Base-by-base conservation (phyloP, 495 filamentous ascomycete species). In the Talaromyces nanjingensis region DNA sequence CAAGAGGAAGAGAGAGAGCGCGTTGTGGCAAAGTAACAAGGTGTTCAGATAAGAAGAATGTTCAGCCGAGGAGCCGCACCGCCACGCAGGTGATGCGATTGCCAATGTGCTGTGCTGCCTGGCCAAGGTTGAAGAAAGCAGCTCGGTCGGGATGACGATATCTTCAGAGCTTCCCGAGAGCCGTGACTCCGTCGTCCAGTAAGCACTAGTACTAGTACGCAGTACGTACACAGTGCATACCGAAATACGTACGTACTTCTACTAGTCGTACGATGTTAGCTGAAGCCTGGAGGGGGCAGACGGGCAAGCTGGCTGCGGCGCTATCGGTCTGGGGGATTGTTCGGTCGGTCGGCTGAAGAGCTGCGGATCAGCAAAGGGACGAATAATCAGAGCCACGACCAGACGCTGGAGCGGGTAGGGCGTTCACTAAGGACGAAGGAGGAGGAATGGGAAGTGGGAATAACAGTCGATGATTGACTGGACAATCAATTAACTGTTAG, bases 361-460 rank as follows among this genome's bases (percentile, higher is more conserved):
- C 22, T 14, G 53, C 18, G 49, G 24, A 54, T 20, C 18, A 54
- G 6, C 49, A 29, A 22, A 25, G 16, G 24, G 22, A 56, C 22
- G 22, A 54, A 29, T 31, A 31, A 31, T 7, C 29, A 7, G 29
- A 31, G 29, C 29, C 29, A 31, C 29, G 29, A 31, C 29, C 22
- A 29, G 53, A 25, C 12, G 53, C 53, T 56, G 27, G 53, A 29
- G 27, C 53, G 53, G 53, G 53, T 56, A 56, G 53, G 53, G 53
- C 53, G 53, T 56, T 56, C 53, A 56, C 22, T 56, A 25, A 31
- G 53, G 11, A 56, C 24, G 24, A 16, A 56, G 52, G 27, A 56
- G 22, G 53, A 29, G 9, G 12, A 22, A 56, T 16, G 18, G 18
- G 14, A n/a, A 56, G 27, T 25, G 9, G 3, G 49, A 27, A 27